Evolutionary conservation across 208 protist genomes (phyloP), one percentile per base, ranked within the genome.

Genomic region (Crithidia sp.): DNA sequence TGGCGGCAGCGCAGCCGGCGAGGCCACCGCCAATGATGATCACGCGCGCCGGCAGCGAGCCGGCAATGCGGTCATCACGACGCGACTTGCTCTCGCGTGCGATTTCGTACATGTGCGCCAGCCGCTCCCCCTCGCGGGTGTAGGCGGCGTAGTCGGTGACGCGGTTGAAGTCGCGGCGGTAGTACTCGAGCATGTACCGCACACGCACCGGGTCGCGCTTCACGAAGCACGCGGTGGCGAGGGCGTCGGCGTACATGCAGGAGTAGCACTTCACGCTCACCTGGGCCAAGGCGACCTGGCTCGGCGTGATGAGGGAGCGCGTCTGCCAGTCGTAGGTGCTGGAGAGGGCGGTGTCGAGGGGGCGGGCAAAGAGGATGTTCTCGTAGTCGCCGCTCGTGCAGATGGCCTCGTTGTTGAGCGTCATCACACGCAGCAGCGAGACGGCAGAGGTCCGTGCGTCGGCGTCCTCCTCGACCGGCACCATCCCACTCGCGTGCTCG

Each of bases 181-280:
- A 85, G 72, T 76, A 71, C 71, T 85, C 89, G 13, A 94, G 77
- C 74, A 94, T 86, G 50, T 71, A 69, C 45, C 86, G 84, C 9
- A 90, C 86, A 44, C 74, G 76, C 50, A 59, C 68, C 50, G 79
- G 71, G 65, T 87, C 79, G 65, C 81, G 79, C 72, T 90, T 91
- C 17, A 88, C 69, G 16, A 94, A 76, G 16, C 74, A 56, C 7
- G 84, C 89, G 10, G 89, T 89, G 4, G 89, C 86, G 57, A 91
- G 83, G 36, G 89, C 89, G 60, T 91, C 86, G 37, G 89, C 89
- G 75, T 89, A 91, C 81, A 94, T 91, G 66, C 84, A 86, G 71
- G 74, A 86, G 72, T 85, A 86, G 74, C 84, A 88, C 62, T 89
- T 87, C 54, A 94, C 67, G 60, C 77, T 86, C 50, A 86, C 85